Base-by-base conservation (phyloP, 2,329 filamentous ascomycete species). In the Pseudophaeomoniella oleicola region DNA sequence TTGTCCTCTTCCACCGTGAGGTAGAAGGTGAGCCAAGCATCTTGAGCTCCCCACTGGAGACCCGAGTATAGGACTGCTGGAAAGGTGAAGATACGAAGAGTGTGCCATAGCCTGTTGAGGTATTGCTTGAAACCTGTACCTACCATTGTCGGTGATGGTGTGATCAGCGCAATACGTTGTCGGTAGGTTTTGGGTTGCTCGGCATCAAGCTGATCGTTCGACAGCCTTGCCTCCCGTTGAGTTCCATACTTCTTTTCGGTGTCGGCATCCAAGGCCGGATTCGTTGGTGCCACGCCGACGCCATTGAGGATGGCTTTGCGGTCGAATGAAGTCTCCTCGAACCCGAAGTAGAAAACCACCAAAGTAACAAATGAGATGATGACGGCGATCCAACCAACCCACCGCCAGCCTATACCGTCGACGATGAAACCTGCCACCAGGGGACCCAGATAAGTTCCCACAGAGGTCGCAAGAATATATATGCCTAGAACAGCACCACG, bases 11-110 rank as follows among this genome's bases (percentile, higher is more conserved):
- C 62, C 1, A 74, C 60, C 0, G 71, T 75, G 19, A 72, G 56
- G 42, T 75, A 73, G 48, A 75, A 74, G 1, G 67, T 68, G 15
- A 75, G 53, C 53, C 71, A 73, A n/a, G 71, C 68, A 43, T 73
- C 71, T 49, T 75, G 71, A 18, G 67, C 59, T 3, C 71, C 71
- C 71, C 71, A 75, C 46, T 74, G 70, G 16, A 74, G 50, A 5
- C 71, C 70, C 2, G 69, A 67, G 42, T 67, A 74, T 42, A 70
- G 60, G 6, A 74, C 69, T 1, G 70, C 70, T 0, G 71, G 71
- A 40, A 74, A 73, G 2, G 62, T 60, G 47, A 74, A 73, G 30
- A 74, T 56, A n/a, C 68, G 63, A 35, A 74, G 53, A 0, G 67
- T 73, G 44, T 73, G 66, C 44, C 64, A 66, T 2, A 75, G 56